Evolutionary conservation across 768 basidiomycete genomes (phyloP), one percentile per base, ranked within the genome.

Genomic region (Zangia roseola): DNA sequence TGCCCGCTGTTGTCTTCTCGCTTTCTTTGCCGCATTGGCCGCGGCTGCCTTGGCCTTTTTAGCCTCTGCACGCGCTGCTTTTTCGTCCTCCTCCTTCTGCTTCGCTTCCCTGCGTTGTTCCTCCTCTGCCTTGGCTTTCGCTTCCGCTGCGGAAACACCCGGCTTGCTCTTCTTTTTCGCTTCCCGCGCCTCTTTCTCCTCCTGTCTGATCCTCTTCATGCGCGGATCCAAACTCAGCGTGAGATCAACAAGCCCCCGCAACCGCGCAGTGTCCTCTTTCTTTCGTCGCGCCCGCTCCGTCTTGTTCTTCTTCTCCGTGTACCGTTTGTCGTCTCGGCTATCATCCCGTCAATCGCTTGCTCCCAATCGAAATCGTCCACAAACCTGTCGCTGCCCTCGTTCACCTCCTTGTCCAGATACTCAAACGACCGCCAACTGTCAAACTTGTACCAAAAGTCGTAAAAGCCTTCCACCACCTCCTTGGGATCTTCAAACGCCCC

Each of bases 391-490:
- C 89, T 91, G 10, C 95, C 95, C 72, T 99, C 95, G 68, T 97
- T 95, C 49, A 92, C 88, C 69, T 99, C 95, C 78, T 99, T 98
- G 75, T 99, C 95, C 56, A 88, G 75, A 78, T 93, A 97, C 71
- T 99, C 95, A 67, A 97, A 99, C 68, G 86, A 91, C 61, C 95
- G 78, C 95, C 95, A 99, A 57, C 88, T 91, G 70, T 97, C 95
- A 71, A 99, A 95, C 79, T 94, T 95, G 79, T 99, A 98, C 93
- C 94, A 99, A 71, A 95, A 97, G 69, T 97, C 89, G 76, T 99
- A 99, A 78, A 99, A 97, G 6, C 72, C 78, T 67, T 95, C 91
- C 45, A 97, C 94, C 47, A 82, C 80, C 56, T 81, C 79, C 70
- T 97, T 95, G 49, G 83, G 67, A 19, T 86, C 81, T 38, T 88